Conservation (phyloP, 306 rosid genomes). For the Pueraria montana region DNA sequence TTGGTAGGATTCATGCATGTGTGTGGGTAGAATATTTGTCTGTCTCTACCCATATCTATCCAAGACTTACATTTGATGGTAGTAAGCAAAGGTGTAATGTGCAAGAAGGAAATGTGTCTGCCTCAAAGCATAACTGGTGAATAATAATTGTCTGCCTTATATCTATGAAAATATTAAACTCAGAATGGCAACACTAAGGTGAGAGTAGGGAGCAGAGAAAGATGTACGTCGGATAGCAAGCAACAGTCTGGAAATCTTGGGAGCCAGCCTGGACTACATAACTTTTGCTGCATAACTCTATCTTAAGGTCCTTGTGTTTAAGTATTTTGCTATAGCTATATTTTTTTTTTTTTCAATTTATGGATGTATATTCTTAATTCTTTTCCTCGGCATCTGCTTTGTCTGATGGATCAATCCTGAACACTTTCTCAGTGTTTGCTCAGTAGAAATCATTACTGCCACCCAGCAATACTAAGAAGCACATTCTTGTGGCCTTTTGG, state of each 20-base stretch:
- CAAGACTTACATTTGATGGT: conserved; percentile 21
- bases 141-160: conserved; percentile 15
- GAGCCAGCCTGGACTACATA: conserved; percentile 21
- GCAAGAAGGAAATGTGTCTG: conserved; percentile 41
- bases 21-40: conserved; percentile 7
- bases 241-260: background rate
- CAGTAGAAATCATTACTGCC: conserved; percentile 29
- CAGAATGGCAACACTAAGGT: conserved; percentile 20
- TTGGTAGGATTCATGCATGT: conserved; percentile 8
- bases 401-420: conserved; percentile 37
- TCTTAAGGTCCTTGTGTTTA: conserved; percentile 24
- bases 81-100: conserved; percentile 12
- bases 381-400: conserved; percentile 28
- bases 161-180: conserved; percentile 26
- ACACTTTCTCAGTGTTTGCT: conserved; percentile 22
- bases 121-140: conserved; percentile 14
- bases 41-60: conserved; percentile 22
- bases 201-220: conserved; percentile 31
- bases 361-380: conserved; percentile 49
- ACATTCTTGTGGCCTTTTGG: conserved; percentile 38
- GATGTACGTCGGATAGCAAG: conserved; percentile 26
- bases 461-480: conserved; percentile 25
- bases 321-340: conserved; percentile 30
- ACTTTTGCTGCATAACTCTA: conserved; percentile 20
- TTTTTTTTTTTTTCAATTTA: conserved; percentile 28